phyloP scores from a whole-genome alignment of 1,284 basidiomycete species.

The Cystodermella granulosa region DNA sequence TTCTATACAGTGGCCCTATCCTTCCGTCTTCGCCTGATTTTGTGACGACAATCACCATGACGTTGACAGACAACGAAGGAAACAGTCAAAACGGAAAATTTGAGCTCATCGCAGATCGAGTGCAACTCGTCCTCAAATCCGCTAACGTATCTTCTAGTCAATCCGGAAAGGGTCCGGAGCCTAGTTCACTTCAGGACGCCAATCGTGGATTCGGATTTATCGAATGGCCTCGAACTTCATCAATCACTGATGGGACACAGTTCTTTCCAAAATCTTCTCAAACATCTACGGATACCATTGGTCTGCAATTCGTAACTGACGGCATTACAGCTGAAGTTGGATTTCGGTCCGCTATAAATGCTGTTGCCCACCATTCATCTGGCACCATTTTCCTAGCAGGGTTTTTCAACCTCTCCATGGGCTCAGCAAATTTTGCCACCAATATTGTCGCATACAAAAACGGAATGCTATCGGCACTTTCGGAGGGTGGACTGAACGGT shows the following conservation, averaged over 20 bases:
- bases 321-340: conserved; percentile 39
- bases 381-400: conserved; percentile 74
- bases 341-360: conserved; percentile 34
- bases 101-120: conserved; percentile 75
- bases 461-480: conserved; percentile 52
- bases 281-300: conserved; percentile 64
- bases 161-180: conserved; percentile 15
- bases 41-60: conserved; percentile 69
- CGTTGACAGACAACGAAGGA: conserved; percentile 54
- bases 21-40: conserved; percentile 70
- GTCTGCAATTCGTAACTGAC: conserved; percentile 55
- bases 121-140: conserved; percentile 70
- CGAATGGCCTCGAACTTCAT: conserved; percentile 62
- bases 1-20: conserved; percentile 80
- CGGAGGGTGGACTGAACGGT: conserved; percentile 68
- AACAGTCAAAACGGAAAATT: conserved; percentile 62
- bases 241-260: conserved; percentile 51
- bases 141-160: conserved; percentile 34
- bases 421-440: conserved; percentile 50
- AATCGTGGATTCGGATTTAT: conserved; percentile 67
- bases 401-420: conserved; percentile 61
- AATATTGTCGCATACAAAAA: conserved; percentile 74
- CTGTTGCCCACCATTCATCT: conserved; percentile 62
- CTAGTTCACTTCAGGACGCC: conserved; percentile 25
- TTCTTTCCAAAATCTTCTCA: conserved; percentile 66